Evolutionary conservation across 345 rosid genomes (phyloP), one percentile per base, ranked within the genome.

Genomic region (Linum trigynum): DNA sequence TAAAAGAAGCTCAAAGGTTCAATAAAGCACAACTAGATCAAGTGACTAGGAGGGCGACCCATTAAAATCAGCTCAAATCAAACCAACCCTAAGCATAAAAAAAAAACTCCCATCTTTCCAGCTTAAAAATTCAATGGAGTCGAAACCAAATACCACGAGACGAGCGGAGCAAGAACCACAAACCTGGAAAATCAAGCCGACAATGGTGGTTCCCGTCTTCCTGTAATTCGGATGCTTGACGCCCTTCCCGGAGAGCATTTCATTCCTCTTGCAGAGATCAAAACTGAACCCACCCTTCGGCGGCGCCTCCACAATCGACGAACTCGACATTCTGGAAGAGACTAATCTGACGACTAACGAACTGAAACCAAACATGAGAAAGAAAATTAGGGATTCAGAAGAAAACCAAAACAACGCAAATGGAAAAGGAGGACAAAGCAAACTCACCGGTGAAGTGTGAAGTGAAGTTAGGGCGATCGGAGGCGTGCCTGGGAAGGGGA

Each of bases 171-270:
- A 7, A 38, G 10, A 39, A 35, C 5, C 3, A n/a, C 59, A 59
- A 64, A 92, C 99, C 95, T 86, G 75, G 68, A 82, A 90, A 65
- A 84, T 76, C 63, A 92, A 70, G 38, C 97, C 97, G 68, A 92
- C 99, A 66, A 92, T 92, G 42, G 99, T 92, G 37, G 99, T 92
- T 61, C 99, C 99, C 0, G 99, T 92, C 79, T 90, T 92, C 15
- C 88, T 74, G 41, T 40, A 90, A 8, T 90, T 80, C 0, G 97
- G 97, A 39, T 81, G 81, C 39, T 77, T 84, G 38, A 67, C 77
- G 62, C 97, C 96, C 70, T 84, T 85, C 58, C 81, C 75, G 5
- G 67, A 62, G 55, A 92, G 83, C 97, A 86, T 90, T 14, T 76
- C 90, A 66, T 90, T 92, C 63, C 98, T 78, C 68, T 72, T 79